phyloP scores from a whole-genome alignment of 1,139 yeast species.

The Candida mesenterica region DNA sequence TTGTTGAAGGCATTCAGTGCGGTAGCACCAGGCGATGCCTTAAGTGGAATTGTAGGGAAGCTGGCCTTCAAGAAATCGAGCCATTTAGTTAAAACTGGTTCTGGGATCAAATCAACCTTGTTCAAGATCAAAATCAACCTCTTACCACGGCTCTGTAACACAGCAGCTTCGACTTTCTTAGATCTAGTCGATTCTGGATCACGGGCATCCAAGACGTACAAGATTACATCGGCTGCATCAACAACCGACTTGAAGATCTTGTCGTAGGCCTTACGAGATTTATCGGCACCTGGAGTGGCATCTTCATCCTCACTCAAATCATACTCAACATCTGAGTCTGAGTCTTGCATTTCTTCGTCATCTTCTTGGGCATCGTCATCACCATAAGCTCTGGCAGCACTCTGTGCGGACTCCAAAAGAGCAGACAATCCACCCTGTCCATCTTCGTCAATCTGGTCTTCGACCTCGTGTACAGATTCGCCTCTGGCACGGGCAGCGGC shows the following conservation, averaged over 20 bases:
- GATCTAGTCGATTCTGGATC: conserved; percentile 97
- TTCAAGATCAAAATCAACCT: conserved; percentile 82
- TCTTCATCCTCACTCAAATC: conserved; percentile 45
- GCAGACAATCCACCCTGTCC: conserved; percentile 74
- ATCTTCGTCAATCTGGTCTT: conserved; percentile 42
- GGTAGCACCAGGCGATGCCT: conserved; percentile 55
- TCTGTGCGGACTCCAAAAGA: conserved; percentile 82
- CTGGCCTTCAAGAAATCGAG: conserved; percentile 70
- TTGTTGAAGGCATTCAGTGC: conserved; percentile 72
- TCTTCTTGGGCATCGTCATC: conserved; percentile 44
- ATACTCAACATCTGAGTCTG: conserved; percentile 44
- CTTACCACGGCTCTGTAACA: conserved; percentile 72
- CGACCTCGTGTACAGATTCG: conserved; percentile 35
- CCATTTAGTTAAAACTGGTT: conserved; percentile 83
- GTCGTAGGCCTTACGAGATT: conserved; percentile 90
- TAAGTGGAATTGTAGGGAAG: conserved; percentile 90
- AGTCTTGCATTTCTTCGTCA: conserved; percentile 44
- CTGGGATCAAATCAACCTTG: conserved; percentile 91
- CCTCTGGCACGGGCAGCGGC: conserved; percentile 48
- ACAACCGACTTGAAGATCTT: conserved; percentile 81
- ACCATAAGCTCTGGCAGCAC: conserved; percentile 71
- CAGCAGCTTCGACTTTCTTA: conserved; percentile 85
- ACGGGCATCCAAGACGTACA: conserved; percentile 94
- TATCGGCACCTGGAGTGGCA: conserved; percentile 50
- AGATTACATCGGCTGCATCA: conserved; percentile 84